Base-by-base conservation (phyloP, 192 early-diverging fungal species). In the Coemansia sp. region DNA sequence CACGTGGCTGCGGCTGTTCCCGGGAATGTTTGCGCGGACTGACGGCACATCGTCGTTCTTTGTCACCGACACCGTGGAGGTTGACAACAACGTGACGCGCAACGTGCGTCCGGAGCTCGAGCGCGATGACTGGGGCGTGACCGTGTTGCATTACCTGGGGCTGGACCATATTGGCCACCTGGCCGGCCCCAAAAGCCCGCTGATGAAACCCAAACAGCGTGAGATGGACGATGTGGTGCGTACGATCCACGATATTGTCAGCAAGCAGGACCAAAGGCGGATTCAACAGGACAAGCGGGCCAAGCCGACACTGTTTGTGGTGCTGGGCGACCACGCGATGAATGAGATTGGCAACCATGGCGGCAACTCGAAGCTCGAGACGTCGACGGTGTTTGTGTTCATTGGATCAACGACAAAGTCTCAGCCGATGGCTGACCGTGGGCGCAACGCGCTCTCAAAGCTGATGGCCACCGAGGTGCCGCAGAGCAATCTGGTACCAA, bases 1-100 rank as follows among this genome's bases (percentile, higher is more conserved):
- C 52, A 98, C 95, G 12, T 99, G 96, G 96, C 82, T 89, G 35
- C 84, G 83, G 30, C 67, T 99, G 38, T 99, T 90, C 57, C 93
- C 92, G 0, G 81, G 75, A 7, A 32, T 83, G 2, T 88, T 90
- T 48, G 51, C 55, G 7, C 68, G 75, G 44, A 79, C 76, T 1
- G 88, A 88, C 35, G 88, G 88, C 12, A 88, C 62, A 4, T 69
- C 64, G 31, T 75, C 75, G 39, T 79, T 77, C 45, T 66, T 60
- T 58, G 71, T 80, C 26, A 54, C 86, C 59, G 87, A 91, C 55
- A 90, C 86, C 0, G 80, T 87, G 2, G 82, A 91, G 62, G 88
- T 89, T 1, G 88, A 88, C 50, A 55, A 53, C 28, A 90, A 90
- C 58, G 87, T 89, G 1, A 88, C 86, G 14, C 70, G 87, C 8